phyloP scores from a whole-genome alignment of 1,284 basidiomycete genomes.

The Exobasidium rhododendri region DNA sequence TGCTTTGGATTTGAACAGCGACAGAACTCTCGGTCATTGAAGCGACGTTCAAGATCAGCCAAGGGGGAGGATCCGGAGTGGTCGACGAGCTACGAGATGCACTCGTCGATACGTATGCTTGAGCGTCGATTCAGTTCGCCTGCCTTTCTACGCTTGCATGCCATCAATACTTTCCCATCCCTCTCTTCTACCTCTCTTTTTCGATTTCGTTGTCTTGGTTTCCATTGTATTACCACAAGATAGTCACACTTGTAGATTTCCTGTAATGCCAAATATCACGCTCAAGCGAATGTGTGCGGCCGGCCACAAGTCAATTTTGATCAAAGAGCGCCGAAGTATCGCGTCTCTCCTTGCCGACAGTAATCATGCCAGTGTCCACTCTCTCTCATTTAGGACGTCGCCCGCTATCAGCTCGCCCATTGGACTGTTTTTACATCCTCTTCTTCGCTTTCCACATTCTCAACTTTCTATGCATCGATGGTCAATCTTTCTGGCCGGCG shows the following conservation, averaged over 20 bases:
- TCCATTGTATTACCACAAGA: background rate
- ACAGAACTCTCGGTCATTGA: constrained; percentile 98
- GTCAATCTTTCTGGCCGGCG: constrained; percentile 30
- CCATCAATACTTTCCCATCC: constrained; percentile 81
- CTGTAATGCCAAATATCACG: background rate
- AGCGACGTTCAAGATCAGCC: constrained; percentile 71
- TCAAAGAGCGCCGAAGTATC: no score
- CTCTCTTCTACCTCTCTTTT: constrained; percentile 69
- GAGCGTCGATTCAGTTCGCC: background rate
- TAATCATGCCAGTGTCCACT: background rate
- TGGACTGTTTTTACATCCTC: constrained; percentile 31
- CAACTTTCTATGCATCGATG: constrained; percentile 32
- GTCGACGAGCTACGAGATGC: constrained; percentile 51
- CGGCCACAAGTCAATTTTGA: no score
- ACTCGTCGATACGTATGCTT: constrained; percentile 52
- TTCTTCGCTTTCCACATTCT: constrained; percentile 36
- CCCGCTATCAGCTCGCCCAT: constrained; percentile 16
- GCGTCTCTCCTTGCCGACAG: background rate
- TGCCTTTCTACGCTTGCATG: constrained; percentile 66
- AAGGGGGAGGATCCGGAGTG: constrained; percentile 35
- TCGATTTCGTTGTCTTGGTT: background rate
- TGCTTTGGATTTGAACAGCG: no score
- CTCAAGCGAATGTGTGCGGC: no score
- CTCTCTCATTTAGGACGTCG: background rate
- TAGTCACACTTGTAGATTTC: background rate